Evolutionary conservation across 495 filamentous ascomycete species (phyloP), one percentile per base, ranked within the genome.

Genomic region (Tuber microsphaerosporum): DNA sequence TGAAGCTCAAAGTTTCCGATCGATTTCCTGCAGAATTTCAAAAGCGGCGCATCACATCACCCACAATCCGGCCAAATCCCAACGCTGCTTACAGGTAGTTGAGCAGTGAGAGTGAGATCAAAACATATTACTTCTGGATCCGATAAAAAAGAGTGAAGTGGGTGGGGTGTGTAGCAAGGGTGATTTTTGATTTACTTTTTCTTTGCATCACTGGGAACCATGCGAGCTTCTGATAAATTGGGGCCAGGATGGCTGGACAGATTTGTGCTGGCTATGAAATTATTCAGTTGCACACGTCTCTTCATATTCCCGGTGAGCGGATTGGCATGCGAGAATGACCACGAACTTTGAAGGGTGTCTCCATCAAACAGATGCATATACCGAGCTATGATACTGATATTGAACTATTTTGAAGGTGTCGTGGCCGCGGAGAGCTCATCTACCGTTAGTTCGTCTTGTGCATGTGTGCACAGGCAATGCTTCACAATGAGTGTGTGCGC

Each of bases 1-100:
- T 34, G 56, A 31, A 65, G 26, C 56, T 19, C 56, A 65, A 34
- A 65, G 3, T 34, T 34, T 73, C 65, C 73, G 76, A 79, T 74
- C 77, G 75, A 79, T 79, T 79, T 56, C 76, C 20, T 39, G 69
- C 77, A 73, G 76, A 26, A 72, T 46, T 71, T 71, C 48, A 46
- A 70, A 79, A 75, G 51, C 56, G 70, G 69, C 70, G 34, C 68
- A 73, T 71, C 69, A 26, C 51, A 74, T 69, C 43, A 71, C 51
- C 43, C 48, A 31, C 69, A 71, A 73, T 74, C 12, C 26, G 56
- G 26, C 56, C 56, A 65, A 65, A 65, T 34, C 31, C 26, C 26
- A 65, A 65, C 26, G 26, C 56, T 65, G 56, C 56, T 65, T 31
- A n/a, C n/a, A n/a, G n/a, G n/a, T n/a, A 26, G 34, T 34, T 31